Conservation (phyloP, 1,139 yeast genomes). For the Zygosaccharomyces pseudobailii region DNA sequence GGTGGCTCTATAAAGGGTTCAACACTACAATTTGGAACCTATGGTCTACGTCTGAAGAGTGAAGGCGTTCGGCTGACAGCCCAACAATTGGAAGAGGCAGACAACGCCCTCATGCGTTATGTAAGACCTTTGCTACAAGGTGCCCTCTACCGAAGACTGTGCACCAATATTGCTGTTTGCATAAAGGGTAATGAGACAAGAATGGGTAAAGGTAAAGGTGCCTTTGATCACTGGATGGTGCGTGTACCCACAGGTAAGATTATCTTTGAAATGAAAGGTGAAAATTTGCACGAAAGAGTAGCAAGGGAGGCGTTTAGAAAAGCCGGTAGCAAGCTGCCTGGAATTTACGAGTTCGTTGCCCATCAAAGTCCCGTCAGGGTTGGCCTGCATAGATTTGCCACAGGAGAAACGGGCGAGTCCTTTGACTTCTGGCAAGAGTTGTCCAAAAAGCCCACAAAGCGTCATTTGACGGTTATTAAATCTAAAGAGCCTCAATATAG, state of each 20-base stretch:
- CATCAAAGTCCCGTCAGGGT: slow-evolving; percentile 64
- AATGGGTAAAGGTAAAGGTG: slow-evolving; percentile 99
- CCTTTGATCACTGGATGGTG: slow-evolving; percentile 95
- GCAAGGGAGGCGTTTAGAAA: slow-evolving; percentile 90
- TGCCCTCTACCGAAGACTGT: slow-evolving; percentile 70
- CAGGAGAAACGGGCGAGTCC: slow-evolving; percentile 36
- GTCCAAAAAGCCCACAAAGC: slow-evolving; percentile 61
- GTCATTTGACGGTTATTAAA: slow-evolving; percentile 46
- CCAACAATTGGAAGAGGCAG: slow-evolving; percentile 86
- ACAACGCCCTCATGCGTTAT: slow-evolving; percentile 73
- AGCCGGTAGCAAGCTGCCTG: slow-evolving; percentile 91
- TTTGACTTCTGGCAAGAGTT: slow-evolving; percentile 54
- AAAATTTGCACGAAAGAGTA: slow-evolving; percentile 74
- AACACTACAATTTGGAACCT: slow-evolving; percentile 70
- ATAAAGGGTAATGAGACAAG: slow-evolving; percentile 97
- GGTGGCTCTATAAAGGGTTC: slow-evolving; percentile 95
- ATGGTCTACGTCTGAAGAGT: slow-evolving; percentile 80
- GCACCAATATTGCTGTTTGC: slow-evolving; percentile 86
- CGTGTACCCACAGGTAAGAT: slow-evolving; percentile 95
- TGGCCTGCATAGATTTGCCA: slow-evolving; percentile 52
- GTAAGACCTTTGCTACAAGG: slow-evolving; percentile 57
- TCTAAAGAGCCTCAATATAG: slow-evolving; percentile 49
- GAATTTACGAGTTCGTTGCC: slow-evolving; percentile 80
- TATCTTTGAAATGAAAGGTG: slow-evolving; percentile 73
- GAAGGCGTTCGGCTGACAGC: slow-evolving; percentile 89